Evolutionary conservation across 495 filamentous ascomycete genomes (phyloP).

Genomic region (Geopyxis carbonaria): DNA sequence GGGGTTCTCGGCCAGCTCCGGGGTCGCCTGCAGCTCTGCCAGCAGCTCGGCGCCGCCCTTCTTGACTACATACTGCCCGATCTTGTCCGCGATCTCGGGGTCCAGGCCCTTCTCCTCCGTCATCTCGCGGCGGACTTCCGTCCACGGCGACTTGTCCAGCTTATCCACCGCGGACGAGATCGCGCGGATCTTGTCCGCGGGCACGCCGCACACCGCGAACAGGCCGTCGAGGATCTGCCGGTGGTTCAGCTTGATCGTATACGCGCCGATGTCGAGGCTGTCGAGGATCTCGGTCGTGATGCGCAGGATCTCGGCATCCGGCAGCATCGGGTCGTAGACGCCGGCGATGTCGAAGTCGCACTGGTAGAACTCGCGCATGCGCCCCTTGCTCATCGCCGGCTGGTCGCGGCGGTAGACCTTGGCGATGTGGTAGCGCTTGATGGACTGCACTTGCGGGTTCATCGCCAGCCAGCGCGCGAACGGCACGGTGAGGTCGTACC

Average conservation of each 20-base stretch:
- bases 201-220: conserved; percentile 80
- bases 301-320: conserved; percentile 80
- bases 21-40: conserved; percentile 43
- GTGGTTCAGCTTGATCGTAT: conserved; percentile 89
- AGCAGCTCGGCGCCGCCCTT: conserved; percentile 53
- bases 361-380: conserved; percentile 95
- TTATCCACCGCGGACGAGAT: conserved; percentile 92
- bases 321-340: conserved; percentile 78
- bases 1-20: conserved; percentile 45
- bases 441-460: conserved; percentile 53
- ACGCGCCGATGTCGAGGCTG: conserved; percentile 47
- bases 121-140: conserved; percentile 83
- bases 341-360: conserved; percentile 97
- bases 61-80: conserved; percentile 60
- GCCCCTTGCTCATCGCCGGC: conserved; percentile 63
- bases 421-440: conserved; percentile 74
- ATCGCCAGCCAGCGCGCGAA: conserved; percentile 78
- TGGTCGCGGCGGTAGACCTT: conserved; percentile 50
- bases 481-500: conserved; percentile 86
- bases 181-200: conserved; percentile 62
- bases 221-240: conserved; percentile 86
- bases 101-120: conserved; percentile 75
- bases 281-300: conserved; percentile 80
- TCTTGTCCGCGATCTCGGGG: conserved; percentile 57
- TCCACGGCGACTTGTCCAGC: conserved; percentile 77